Evolutionary conservation across 768 basidiomycete species (phyloP), one percentile per base, ranked within the genome.

Genomic region (Collybia nuda): DNA sequence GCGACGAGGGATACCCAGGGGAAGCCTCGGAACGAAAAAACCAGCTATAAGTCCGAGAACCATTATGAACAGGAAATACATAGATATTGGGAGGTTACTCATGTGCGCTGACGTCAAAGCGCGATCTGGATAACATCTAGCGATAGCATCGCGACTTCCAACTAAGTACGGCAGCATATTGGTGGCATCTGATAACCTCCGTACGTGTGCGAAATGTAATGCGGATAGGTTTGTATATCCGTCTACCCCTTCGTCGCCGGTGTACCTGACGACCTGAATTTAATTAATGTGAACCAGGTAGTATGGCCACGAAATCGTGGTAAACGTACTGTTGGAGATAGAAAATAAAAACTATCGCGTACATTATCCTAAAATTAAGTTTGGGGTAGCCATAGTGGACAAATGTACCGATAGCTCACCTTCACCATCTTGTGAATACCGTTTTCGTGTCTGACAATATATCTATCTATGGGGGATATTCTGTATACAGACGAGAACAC

Each of bases 141-240:
- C 72, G 15, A 74, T 58, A 11, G 62, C 56, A 12, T 62, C 54
- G 2, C 67, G 70, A 5, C 70, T 65, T 5, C 76, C 76, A 5
- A 61, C 64, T 19, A 78, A 67, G 56, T 75, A 76, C 0, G 74
- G 72, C 2, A 77, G 65, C 12, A 75, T 59, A 48, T 73, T 72
- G 41, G 60, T 63, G 0, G 75, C 71, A 47, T 74, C 75, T 3
- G 71, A 65, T 17, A 67, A 40, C 6, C 64, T 73, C 0, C 69
- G 68, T 21, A 66, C 61, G 40, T 64, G 58, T 2, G 64, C 68
- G 40, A 72, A 73, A 19, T 52, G 54, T 0, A 53, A 48, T 19
- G 64, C 49, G 3, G 69, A 71, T 5, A 78, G 60, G 22, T 67
- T 60, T 1, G 70, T 73, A 50, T 76, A 78, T 9, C 71, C 70